These are phyloP conservation scores for Mycena pura DNA, from an alignment of 768 basidiomycete species.

Conservation along the genomic window DNA sequence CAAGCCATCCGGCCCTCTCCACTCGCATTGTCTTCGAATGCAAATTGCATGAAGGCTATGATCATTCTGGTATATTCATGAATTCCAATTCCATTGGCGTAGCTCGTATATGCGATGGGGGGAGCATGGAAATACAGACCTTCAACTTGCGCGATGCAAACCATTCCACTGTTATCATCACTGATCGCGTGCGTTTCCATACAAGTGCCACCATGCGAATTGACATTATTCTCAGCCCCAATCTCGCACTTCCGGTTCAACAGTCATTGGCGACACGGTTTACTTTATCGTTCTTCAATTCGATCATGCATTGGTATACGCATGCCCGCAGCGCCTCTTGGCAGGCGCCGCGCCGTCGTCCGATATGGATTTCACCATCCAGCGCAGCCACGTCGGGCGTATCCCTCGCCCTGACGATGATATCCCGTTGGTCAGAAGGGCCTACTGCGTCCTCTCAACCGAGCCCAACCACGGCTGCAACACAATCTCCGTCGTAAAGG, in stretches of 20 bases:
- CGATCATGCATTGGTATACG: slow-evolving; percentile 15
- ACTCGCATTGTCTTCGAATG: not conserved
- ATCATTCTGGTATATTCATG: not conserved
- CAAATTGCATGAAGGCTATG: not conserved
- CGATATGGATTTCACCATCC: slow-evolving; percentile 13
- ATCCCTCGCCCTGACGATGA: slow-evolving; percentile 5
- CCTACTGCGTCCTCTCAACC: slow-evolving; percentile 18
- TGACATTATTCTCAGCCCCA: not conserved
- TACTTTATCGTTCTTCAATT: slow-evolving; percentile 2
- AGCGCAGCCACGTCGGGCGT: slow-evolving; percentile 25
- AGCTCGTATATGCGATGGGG: not conserved
- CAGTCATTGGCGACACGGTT: slow-evolving; percentile 12
- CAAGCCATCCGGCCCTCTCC: not conserved
- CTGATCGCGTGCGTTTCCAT: slow-evolving; percentile 7
- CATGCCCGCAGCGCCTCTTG: slow-evolving; percentile 17
- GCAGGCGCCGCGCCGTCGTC: not conserved
- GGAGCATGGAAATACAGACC: slow-evolving; percentile 6
- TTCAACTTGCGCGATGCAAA: slow-evolving; percentile 3
- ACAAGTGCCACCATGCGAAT: not conserved
- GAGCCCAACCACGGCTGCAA: slow-evolving; percentile 16
- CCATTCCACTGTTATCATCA: not conserved
- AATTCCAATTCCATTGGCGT: slow-evolving; percentile 6
- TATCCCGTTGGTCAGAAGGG: not conserved
- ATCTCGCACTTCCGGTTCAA: not conserved
- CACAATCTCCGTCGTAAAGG: slow-evolving; percentile 15